Evolutionary conservation across 106 monocot genomes (phyloP), one percentile per base, ranked within the genome.

Genomic region (Xerophyta viscosa): DNA sequence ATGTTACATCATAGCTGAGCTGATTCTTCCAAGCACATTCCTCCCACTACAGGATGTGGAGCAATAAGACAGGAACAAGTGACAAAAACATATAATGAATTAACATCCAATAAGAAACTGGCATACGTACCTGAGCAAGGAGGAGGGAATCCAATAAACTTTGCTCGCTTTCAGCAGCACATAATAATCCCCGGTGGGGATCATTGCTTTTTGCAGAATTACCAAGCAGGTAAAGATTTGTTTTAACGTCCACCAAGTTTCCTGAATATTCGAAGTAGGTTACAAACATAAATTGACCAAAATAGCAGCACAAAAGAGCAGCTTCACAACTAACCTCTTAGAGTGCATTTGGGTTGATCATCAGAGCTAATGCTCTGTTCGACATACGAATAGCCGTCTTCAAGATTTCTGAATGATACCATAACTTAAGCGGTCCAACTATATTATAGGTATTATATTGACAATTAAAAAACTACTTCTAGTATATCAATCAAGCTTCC

Each of bases 121-220:
- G 8, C n/a, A n/a, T n/a, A 36, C 18, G 5, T 43, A 82, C 88
- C 69, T 76, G 71, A 66, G 82, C 75, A 47, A 88, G 78, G 27
- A 88, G 69, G 31, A 88, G 46, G 37, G 69, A 37, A 60, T 82
- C 82, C 42, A 88, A 55, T 39, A 82, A 63, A 66, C 65, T 72
- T 52, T 74, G 74, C 46, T 47, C 69, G n/a, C 65, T 58, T 30
- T 63, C 66, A 55, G 48, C 60, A 48, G 61, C 19, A 57, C 14
- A 69, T 20, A 15, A 20, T 18, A 73, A 70, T 4, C 18, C 52
- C 55, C 36, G 18, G 20, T 0, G 36, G 24, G 20, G 26, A 31
- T 43, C 73, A 65, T 61, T 43, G 29, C 27, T 51, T 17, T 58
- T 20, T 28, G 39, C 4, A 33, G 31, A 8, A 48, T 17, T 21